Conservation (phyloP, 2,329 filamentous ascomycete species). For the Fusarium buharicum region DNA sequence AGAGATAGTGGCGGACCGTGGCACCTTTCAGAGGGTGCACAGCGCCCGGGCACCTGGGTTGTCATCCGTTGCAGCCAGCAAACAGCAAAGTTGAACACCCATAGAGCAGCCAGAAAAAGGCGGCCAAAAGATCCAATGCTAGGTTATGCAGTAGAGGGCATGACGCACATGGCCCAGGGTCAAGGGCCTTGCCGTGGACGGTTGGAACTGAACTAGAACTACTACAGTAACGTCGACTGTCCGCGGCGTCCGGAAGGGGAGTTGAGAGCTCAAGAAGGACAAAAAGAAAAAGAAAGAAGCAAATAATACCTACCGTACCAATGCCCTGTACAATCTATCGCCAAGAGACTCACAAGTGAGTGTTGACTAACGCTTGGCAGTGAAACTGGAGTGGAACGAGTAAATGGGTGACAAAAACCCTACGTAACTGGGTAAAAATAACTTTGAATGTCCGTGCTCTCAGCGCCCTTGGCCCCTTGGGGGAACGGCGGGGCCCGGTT, state of each 20-base stretch:
- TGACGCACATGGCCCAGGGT: slow-evolving; percentile 39
- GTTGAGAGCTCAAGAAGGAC: slow-evolving; percentile 16
- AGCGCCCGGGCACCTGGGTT: slow-evolving; percentile 4
- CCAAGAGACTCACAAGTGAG: slow-evolving; percentile 18
- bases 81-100: slow-evolving; percentile 2
- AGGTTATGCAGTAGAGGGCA: neutral
- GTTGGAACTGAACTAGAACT: slow-evolving; percentile 7
- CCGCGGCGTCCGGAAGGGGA: slow-evolving; percentile 13
- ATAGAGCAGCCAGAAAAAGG: slow-evolving; percentile 9
- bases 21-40: slow-evolving; percentile 22
- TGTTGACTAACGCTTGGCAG: slow-evolving; percentile 16
- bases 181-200: slow-evolving; percentile 28
- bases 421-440: slow-evolving; percentile 48
- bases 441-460: slow-evolving; percentile 44
- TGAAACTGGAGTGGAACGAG: slow-evolving; percentile 9
- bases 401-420: slow-evolving; percentile 41
- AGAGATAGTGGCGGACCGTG: slow-evolving; percentile 29
- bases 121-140: slow-evolving; percentile 29
- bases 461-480: neutral
- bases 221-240: slow-evolving; percentile 12
- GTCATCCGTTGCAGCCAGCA: slow-evolving; percentile 18
- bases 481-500: slow-evolving; percentile 13
- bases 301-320: neutral
- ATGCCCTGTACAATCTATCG: neutral
- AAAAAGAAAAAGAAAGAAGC: slow-evolving; percentile 9